Evolutionary conservation across 2,329 filamentous ascomycete species (phyloP), one percentile per base, ranked within the genome.

Genomic region (Raffaelea ambrosiae): DNA sequence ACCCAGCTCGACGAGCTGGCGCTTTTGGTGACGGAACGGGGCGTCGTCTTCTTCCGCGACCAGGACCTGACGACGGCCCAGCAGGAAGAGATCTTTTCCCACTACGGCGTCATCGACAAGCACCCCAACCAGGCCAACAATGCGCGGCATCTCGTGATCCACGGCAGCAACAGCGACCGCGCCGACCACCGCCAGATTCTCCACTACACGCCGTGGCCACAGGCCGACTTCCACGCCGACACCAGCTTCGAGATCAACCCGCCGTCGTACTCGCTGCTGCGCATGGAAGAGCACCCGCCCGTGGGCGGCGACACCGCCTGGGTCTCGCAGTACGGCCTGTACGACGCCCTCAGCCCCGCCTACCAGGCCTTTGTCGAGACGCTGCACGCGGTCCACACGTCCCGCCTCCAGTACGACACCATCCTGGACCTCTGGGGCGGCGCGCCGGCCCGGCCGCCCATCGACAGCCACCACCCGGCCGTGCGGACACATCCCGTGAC

Each of bases 231-330:
- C 50, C 71, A 74, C 49, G 67, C 71, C 23, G 72, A 76, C 54
- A 73, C 70, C 2, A 71, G 66, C 0, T 74, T 73, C 51, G 71
- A 75, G 55, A 63, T 73, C 50, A 74, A 75, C 50, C 71, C 71
- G 2, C 72, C 72, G 0, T 69, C 66, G 1, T 75, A 74, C 51
- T 73, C 71, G 1, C 54, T 75, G n/a, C 59, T 76, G 11, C 63
- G 71, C 18, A 74, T 74, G 67, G 68, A 74, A 54, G 68, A 72
- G 46, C 69, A 72, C 49, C 71, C 72, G 0, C 59, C 60, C 8
- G 66, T 70, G 5, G 70, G 70, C 2, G 70, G 69, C 1, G 70
- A 73, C 48, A 74, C 70, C 2, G 67, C 69, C 2, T 72, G 70
- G 70, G 63, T 72, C 18, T 74, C 69, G 1, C 61, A 63, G 20